Base-by-base conservation (phyloP, 176 grass and related monocot species). In the Raddia guianensis region DNA sequence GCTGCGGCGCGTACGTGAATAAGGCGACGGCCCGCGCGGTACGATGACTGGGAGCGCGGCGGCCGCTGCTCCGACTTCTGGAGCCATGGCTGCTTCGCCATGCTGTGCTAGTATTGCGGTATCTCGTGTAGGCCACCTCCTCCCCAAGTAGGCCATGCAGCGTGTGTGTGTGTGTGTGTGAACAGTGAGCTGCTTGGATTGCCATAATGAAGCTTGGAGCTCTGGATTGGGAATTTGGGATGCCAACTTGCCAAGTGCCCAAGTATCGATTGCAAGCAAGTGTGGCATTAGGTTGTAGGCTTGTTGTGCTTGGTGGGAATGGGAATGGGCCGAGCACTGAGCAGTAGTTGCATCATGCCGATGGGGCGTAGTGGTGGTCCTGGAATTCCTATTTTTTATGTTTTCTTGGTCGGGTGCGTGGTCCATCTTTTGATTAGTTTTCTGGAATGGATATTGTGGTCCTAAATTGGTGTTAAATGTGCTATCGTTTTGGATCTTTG, bases 31-130 rank as follows among this genome's bases (percentile, higher is more conserved):
- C 20, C 95, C 90, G 21, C 91, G 35, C 78, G 90, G 18, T 94
- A 94, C 77, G 95, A 87, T 67, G 95, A 98, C 74, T 98, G 95
- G 95, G 90, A 92, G 74, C 77, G 85, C 66, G 83, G 85, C 69
- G 88, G 95, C 59, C 92, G 92, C 45, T 98, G 95, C 86, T 98
- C 92, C 27, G 95, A 98, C 49, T 98, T 98, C 86, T 94, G 84
- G 84, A 94, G 27, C 70, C 27, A 12, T 68, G 44, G 44, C 44
- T 51, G 52, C 18, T 74, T 73, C 34, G 55, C 46, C 10, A 54
- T 63, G 46, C 11, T 20, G 1, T 45, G 20, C 9, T 12, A 40
- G 57, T 51, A 79, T 27, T 27, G 27, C 27, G 1, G 46, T 73
- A 87, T 59, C 70, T 75, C 51, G 66, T 77, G 46, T 62, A 48